Evolutionary conservation across 1,139 yeast genomes (phyloP).

Genomic region (Protomyces arabidopsidicola): DNA sequence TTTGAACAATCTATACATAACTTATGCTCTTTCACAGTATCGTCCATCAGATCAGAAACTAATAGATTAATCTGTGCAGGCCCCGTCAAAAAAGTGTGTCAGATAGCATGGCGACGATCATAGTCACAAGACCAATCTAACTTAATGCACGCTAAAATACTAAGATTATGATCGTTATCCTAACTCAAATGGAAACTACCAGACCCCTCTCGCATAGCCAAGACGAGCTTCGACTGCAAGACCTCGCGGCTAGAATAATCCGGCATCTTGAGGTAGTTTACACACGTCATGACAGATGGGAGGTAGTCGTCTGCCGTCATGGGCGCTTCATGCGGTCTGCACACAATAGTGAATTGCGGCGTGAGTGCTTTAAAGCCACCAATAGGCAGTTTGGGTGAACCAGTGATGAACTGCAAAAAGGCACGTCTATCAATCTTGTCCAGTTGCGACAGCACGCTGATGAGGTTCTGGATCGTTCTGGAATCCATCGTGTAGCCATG

Average conservation of each 20-base stretch:
- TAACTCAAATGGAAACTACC: slow-evolving; percentile 79
- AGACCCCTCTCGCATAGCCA: slow-evolving; percentile 82
- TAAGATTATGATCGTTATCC: not conserved
- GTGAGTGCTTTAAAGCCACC: slow-evolving; percentile 84
- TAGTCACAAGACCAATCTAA: not conserved
- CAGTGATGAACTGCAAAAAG: slow-evolving; percentile 84
- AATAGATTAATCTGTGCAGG: too few species aligned
- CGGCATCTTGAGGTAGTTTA: slow-evolving; percentile 86
- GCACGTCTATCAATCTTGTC: slow-evolving; percentile 54
- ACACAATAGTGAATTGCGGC: slow-evolving; percentile 83
- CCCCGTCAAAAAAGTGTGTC: not conserved
- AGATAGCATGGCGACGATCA: not conserved
- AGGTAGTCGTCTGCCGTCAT: slow-evolving; percentile 71
- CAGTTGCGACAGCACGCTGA: slow-evolving; percentile 58
- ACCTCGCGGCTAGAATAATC: slow-evolving; percentile 62
- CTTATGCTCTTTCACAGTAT: too few species aligned
- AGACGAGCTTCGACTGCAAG: slow-evolving; percentile 54
- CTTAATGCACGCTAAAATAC: not conserved
- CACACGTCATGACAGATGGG: slow-evolving; percentile 99
- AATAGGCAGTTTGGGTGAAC: slow-evolving; percentile 86
- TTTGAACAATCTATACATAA: too few species aligned
- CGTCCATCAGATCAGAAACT: too few species aligned
- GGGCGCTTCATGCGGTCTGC: slow-evolving; percentile 65
- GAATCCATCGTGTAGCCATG: slow-evolving; percentile 85
- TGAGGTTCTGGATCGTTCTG: slow-evolving; percentile 53